Base-by-base conservation (phyloP, 306 rosid genomes). In the Begonia fuchsioides region DNA sequence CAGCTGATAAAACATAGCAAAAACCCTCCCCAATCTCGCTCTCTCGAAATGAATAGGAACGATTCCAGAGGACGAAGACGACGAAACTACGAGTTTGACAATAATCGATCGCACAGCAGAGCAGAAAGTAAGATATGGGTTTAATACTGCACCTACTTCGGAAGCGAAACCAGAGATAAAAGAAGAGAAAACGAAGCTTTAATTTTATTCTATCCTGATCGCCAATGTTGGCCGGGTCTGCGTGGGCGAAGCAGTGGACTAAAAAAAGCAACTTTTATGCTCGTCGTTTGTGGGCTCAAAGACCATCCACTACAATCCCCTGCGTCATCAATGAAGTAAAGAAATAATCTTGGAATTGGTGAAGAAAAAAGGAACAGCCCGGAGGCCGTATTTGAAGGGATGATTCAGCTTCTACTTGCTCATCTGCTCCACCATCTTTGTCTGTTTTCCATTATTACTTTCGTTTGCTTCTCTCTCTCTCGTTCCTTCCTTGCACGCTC, bases 1-100 rank as follows among this genome's bases (percentile, higher is more conserved):
- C 55, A 84, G 73, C 51, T 74, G 88, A 72, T 82, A 90, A 13
- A 72, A 72, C 72, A 77, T 77, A 70, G 71, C 68, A 13, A 39
- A n/a, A 11, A 10, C 1, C 55, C 87, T 83, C 55, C 87, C 81
- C 75, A 72, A 55, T 40, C 60, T 15, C 17, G 35, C 50, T 44
- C 53, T 60, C 47, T 49, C 50, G 47, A 50, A 60, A 62, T 12
- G 50, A 44, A 43, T 19, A 20, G 43, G 56, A 39, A 56, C 45
- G 52, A 38, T 60, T 13, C 56, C 26, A 51, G 32, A 64, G 48
- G 48, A 46, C 26, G 35, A 26, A 0, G 7, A 5, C 5, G 35
- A 6, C 35, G 7, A 5, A 26, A 26, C 35, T 26, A 20, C 32
- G 35, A 4, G 35, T 26, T 26, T 26, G 35, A 8, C 5, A 26